A percentile compares a stretch with the other conserved stretches of the same genome.
Evolutionary conservation across 352 stramenopile genomes (phyloP).

Genomic region (Phytophthora syringae): DNA sequence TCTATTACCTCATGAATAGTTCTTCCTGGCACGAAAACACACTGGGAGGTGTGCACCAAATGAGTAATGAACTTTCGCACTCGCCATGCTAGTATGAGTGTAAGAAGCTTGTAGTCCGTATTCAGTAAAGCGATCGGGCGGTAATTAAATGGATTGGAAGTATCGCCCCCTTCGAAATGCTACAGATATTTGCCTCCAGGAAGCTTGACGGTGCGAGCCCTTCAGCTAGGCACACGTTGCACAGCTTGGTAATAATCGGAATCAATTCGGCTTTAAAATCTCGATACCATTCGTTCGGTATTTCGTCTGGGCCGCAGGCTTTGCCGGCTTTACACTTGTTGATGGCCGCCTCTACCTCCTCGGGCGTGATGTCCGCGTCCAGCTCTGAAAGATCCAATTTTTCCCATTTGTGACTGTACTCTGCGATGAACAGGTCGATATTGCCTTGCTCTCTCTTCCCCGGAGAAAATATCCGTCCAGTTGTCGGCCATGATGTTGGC

Average conservation of each 20-base stretch:
- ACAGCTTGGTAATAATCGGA: not conserved
- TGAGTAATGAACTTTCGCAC: not conserved
- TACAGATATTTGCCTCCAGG: not conserved
- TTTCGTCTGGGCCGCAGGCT: too few relatives aligned
- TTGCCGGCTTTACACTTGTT: too few relatives aligned
- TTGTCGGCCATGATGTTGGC: too few relatives aligned
- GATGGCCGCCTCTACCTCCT: too few relatives aligned
- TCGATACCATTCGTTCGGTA: too few relatives aligned
- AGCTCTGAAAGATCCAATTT: too few relatives aligned
- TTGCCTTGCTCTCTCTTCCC: too few relatives aligned
- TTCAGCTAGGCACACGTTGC: not conserved
- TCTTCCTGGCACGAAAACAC: not conserved
- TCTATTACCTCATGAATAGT: constrained; percentile 17
- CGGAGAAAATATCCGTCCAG: too few relatives aligned
- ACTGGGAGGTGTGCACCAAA: not conserved
- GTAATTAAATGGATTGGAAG: not conserved
- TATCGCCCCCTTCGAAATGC: not conserved
- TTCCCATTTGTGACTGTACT: too few relatives aligned
- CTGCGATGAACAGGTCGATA: too few relatives aligned
- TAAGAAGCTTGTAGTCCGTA: constrained; percentile 16
- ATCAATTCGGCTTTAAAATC: too few relatives aligned
- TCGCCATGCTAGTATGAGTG: constrained; percentile 1
- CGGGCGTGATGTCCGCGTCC: too few relatives aligned
- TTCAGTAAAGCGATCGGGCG: not conserved
- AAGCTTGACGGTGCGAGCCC: not conserved